Evolutionary conservation across 208 protist genomes (phyloP).

Genomic region (Spongospora subterranea): DNA sequence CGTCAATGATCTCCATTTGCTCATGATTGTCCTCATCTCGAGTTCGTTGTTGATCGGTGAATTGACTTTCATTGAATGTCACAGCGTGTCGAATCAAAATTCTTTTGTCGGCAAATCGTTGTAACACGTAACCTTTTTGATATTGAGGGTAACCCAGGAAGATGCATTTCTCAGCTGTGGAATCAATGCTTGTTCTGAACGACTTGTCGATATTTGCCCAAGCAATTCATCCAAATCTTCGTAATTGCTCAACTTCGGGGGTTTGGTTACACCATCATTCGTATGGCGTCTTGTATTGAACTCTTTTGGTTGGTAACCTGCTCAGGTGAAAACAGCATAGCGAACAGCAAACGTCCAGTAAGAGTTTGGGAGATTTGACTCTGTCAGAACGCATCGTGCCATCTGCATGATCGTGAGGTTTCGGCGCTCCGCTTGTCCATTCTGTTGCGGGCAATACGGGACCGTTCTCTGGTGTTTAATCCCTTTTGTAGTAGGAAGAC

Average conservation of each 20-base stretch:
- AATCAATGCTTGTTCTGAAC: background rate
- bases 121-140: too few relatives aligned
- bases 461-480: background rate
- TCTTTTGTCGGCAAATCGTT: too few relatives aligned
- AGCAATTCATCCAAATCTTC: background rate
- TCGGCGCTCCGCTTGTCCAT: background rate
- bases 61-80: too few relatives aligned
- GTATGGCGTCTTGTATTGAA: background rate
- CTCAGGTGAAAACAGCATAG: background rate
- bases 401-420: background rate
- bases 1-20: too few relatives aligned
- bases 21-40: too few relatives aligned
- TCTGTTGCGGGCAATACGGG: background rate
- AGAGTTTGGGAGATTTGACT: background rate
- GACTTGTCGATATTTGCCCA: background rate
- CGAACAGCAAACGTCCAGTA: background rate
- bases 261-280: background rate
- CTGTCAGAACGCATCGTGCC: background rate
- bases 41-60: too few relatives aligned
- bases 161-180: background rate
- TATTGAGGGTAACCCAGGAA: background rate
- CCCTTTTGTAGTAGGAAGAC: background rate
- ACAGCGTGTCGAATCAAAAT: too few relatives aligned
- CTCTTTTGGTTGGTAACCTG: background rate
- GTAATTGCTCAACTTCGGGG: background rate